Percentiles rank a stretch among this genome's conserved stretches.
phyloP scores from a whole-genome alignment of 2,329 filamentous ascomycete genomes.

The Phaeoacremonium minimum region DNA sequence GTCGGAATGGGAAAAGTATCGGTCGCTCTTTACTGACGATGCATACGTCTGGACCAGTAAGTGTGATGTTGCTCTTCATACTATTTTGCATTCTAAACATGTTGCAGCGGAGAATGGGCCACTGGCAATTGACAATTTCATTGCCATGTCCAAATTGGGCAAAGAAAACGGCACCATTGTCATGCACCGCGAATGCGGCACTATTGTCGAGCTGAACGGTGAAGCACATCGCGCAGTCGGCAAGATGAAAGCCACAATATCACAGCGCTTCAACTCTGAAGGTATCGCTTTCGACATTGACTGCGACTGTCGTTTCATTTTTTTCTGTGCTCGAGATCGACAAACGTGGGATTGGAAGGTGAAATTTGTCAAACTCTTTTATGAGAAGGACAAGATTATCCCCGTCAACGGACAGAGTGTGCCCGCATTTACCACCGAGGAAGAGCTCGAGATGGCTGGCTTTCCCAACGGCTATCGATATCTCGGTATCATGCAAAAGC shows the following conservation, averaged over 20 bases:
- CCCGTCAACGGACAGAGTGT: conserved; percentile 35
- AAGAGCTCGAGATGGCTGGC: too few relatives aligned
- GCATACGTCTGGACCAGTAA: conserved; percentile 46
- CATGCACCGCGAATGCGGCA: conserved; percentile 51
- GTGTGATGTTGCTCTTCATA: conserved; percentile 9
- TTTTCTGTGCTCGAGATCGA: conserved; percentile 41
- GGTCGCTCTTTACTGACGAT: conserved; percentile 39
- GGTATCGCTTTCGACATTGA: conserved; percentile 38
- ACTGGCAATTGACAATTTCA: conserved; percentile 41
- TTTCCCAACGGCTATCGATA: too few relatives aligned
- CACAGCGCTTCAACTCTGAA: conserved; percentile 38
- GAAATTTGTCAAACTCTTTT: conserved; percentile 40
- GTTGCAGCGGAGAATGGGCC: conserved; percentile 36
- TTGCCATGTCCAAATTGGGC: conserved; percentile 40
- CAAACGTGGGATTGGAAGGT: conserved; percentile 32
- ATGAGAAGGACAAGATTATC: conserved; percentile 48
- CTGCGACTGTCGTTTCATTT: conserved; percentile 39
- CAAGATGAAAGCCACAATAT: conserved; percentile 47
- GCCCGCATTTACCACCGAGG: too few relatives aligned
- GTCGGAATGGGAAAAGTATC: conserved; percentile 49
- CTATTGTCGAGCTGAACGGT: conserved; percentile 35
- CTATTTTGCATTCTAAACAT: neutral
- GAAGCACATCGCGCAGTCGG: conserved; percentile 35
- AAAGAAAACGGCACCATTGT: conserved; percentile 49
- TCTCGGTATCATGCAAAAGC: too few relatives aligned